A percentile compares a stretch with the other conserved stretches of the same genome.
Conservation (phyloP, 345 rosid genomes). For the Stellera chamaejasme region DNA sequence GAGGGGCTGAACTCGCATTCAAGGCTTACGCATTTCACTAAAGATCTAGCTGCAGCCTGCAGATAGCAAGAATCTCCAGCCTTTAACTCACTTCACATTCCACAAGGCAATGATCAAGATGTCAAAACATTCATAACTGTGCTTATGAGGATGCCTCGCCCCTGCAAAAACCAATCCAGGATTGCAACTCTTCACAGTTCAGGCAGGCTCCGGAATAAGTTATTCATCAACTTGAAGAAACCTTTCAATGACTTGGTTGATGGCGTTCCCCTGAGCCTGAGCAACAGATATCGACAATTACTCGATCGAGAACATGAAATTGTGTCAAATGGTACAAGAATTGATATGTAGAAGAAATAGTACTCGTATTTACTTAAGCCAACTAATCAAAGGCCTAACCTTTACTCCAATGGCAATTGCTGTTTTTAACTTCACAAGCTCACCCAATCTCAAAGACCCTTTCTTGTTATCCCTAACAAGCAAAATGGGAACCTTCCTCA, state of each 20-base stretch:
- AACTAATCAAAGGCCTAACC: not conserved
- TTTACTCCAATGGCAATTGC: constrained; percentile 28
- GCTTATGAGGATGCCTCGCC: too few species aligned
- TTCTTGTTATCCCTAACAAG: constrained; percentile 20
- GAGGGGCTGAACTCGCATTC: too few species aligned
- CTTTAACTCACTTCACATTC: too few species aligned
- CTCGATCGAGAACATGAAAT: not conserved
- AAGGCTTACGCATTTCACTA: too few species aligned
- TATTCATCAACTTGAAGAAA: not conserved
- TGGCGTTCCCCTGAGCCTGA: constrained; percentile 7
- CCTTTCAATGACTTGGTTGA: not conserved
- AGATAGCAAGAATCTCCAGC: too few species aligned
- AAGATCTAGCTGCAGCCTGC: too few species aligned
- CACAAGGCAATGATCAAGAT: too few species aligned
- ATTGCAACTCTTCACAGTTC: not conserved
- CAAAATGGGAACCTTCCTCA: constrained; percentile 44
- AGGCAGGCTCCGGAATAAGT: too few species aligned
- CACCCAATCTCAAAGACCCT: constrained; percentile 48
- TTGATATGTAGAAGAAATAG: too few species aligned
- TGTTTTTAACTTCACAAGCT: constrained; percentile 45
- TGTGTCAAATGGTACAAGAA: not conserved
- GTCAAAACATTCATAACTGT: too few species aligned
- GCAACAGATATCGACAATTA: not conserved
- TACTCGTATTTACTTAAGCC: too few species aligned
- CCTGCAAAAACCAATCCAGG: too few species aligned